phyloP scores from a whole-genome alignment of 1,284 basidiomycete genomes.

The Trichosporon sp. region DNA sequence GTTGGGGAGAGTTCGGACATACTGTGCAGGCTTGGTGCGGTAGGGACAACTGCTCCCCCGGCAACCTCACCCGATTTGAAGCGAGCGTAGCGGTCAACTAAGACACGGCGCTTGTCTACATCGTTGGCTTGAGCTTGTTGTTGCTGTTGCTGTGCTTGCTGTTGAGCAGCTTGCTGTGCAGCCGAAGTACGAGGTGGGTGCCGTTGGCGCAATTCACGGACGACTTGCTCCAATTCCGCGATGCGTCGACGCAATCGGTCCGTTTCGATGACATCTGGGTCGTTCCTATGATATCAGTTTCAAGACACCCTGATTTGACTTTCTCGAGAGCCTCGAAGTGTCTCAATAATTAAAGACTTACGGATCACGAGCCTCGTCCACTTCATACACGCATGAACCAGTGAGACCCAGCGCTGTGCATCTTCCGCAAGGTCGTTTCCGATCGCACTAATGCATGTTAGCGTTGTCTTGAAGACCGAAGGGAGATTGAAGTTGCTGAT shows the following conservation, averaged over 20 bases:
- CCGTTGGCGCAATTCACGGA: constrained; percentile 65
- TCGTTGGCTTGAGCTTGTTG: constrained; percentile 28
- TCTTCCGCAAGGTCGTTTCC: constrained; percentile 70
- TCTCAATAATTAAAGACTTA: constrained; percentile 54
- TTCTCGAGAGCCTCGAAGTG: background rate
- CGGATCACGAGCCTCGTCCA: constrained; percentile 81
- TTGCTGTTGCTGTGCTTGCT: constrained; percentile 12
- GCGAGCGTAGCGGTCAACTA: constrained; percentile 53
- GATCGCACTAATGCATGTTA: constrained; percentile 53
- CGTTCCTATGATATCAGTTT: constrained; percentile 64
- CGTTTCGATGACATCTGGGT: constrained; percentile 77
- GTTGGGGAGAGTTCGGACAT: constrained; percentile 26
- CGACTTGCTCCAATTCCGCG: constrained; percentile 83
- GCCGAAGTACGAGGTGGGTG: constrained; percentile 29
- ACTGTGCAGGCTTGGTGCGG: constrained; percentile 9
- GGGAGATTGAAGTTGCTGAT: too few species aligned
- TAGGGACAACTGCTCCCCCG: constrained; percentile 38
- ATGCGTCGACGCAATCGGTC: constrained; percentile 79
- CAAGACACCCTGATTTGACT: background rate
- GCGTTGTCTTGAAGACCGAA: background rate
- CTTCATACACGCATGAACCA: constrained; percentile 87
- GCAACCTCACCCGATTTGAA: constrained; percentile 54
- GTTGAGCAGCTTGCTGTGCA: constrained; percentile 21
- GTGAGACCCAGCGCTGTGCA: constrained; percentile 74
- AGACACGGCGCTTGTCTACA: constrained; percentile 48